phyloP scores from a whole-genome alignment of 2,329 filamentous ascomycete species.

The Alternaria gaisen region DNA sequence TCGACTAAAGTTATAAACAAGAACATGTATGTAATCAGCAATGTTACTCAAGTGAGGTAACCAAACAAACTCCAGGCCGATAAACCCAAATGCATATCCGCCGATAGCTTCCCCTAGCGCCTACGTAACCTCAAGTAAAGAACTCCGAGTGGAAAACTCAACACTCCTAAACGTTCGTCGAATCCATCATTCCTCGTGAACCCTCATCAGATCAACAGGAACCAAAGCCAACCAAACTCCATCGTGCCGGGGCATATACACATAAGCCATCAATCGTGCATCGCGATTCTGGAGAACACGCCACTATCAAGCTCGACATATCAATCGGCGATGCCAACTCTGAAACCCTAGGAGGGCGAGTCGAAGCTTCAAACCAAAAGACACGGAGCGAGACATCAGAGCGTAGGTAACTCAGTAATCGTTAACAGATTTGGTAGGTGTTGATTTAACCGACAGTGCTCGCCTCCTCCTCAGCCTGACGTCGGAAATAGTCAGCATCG shows the following conservation, averaged over 20 bases:
- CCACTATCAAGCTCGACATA: constrained; percentile 8
- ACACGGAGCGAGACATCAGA: constrained; percentile 10
- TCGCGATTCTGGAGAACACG: neutral
- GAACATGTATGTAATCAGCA: constrained; percentile 5
- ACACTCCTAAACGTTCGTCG: neutral
- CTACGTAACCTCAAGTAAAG: neutral
- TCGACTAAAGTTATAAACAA: constrained; percentile 1
- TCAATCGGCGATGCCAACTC: constrained; percentile 18
- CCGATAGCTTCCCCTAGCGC: neutral
- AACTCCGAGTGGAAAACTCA: neutral
- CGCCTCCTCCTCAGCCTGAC: constrained; percentile 50
- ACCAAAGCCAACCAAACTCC: neutral
- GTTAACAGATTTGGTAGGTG: neutral
- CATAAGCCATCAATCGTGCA: neutral
- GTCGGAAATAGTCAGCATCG: constrained; percentile 49
- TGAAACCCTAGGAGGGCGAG: constrained; percentile 16
- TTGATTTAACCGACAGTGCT: constrained; percentile 41
- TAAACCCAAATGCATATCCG: neutral
- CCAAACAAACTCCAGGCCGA: neutral
- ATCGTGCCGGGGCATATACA: neutral
- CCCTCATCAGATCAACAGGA: neutral
- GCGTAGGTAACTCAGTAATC: neutral
- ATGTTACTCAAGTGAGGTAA: neutral
- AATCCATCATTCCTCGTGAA: neutral
- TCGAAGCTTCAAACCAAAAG: constrained; percentile 20